These are phyloP conservation scores for Penstemon newberryi DNA, from an alignment of 257 asterid species.

Conservation along the genomic window DNA sequence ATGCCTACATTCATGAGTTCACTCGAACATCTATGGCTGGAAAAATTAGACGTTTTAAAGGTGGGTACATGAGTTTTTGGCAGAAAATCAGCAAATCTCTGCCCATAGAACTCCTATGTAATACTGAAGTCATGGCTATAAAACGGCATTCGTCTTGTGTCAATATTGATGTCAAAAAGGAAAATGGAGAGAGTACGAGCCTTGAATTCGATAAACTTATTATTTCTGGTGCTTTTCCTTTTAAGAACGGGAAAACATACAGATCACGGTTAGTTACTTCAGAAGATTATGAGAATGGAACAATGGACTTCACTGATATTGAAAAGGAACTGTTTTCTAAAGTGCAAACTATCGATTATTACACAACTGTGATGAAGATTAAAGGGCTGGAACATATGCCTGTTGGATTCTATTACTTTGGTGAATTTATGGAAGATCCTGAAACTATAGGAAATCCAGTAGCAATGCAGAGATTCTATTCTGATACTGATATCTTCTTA, in stretches of 20 bases:
- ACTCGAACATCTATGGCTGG: constrained; percentile 86
- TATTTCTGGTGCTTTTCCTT: constrained; percentile 74
- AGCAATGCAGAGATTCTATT: constrained; percentile 73
- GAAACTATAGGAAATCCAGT: constrained; percentile 78
- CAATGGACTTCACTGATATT: constrained; percentile 56
- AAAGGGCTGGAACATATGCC: constrained; percentile 74
- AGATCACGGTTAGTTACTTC: constrained; percentile 45
- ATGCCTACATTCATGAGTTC: constrained; percentile 78
- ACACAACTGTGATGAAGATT: constrained; percentile 79
- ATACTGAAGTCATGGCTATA: constrained; percentile 58
- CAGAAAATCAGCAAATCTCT: constrained; percentile 51
- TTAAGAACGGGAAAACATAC: constrained; percentile 52
- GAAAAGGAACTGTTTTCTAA: constrained; percentile 66
- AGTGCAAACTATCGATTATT: constrained; percentile 72
- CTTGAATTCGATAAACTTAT: constrained; percentile 65
- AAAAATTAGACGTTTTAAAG: constrained; percentile 74
- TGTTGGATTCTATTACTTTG: constrained; percentile 75
- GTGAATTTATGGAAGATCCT: constrained; percentile 80
- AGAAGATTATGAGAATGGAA: constrained; percentile 38
- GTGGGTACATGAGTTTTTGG: constrained; percentile 80
- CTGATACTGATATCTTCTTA: constrained; percentile 58
- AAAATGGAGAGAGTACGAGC: constrained; percentile 32
- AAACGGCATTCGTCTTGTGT: constrained; percentile 43
- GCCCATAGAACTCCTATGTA: constrained; percentile 58
- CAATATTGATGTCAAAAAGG: constrained; percentile 37